phyloP scores from a whole-genome alignment of 179 eudicot genomes.

The Amaranthus tricolor region DNA sequence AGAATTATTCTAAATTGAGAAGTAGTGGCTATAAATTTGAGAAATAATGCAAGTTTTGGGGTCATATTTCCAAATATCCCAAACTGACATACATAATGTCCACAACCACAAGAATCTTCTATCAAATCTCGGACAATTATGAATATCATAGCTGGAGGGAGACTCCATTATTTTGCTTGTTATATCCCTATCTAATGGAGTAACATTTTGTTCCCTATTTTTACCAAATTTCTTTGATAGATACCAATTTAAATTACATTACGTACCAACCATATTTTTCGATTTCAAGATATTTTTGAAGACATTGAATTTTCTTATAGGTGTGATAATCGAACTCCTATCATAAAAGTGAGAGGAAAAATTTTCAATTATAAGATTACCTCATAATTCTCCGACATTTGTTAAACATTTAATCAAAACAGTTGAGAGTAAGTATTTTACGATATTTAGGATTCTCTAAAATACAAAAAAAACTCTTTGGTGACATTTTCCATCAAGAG shows the following conservation, averaged over 20 bases:
- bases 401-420: too few relatives aligned
- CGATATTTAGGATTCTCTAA: too few relatives aligned
- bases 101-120: slow-evolving; percentile 50
- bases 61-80: slow-evolving; percentile 11
- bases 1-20: slow-evolving; percentile 6
- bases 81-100: slow-evolving; percentile 31
- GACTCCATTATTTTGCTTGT: slow-evolving; percentile 26
- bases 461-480: too few relatives aligned
- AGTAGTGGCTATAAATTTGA: slow-evolving; percentile 18
- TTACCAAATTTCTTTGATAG: slow-evolving; percentile 8
- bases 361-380: neutral
- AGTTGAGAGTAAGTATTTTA: too few relatives aligned
- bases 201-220: slow-evolving; percentile 18
- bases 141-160: slow-evolving; percentile 33
- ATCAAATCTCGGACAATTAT: slow-evolving; percentile 34
- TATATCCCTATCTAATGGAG: slow-evolving; percentile 23
- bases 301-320: neutral
- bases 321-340: too few relatives aligned
- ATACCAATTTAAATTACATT: slow-evolving; percentile 11
- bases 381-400: too few relatives aligned
- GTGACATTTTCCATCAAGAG: too few relatives aligned
- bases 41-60: slow-evolving; percentile 10
- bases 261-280: slow-evolving; percentile 17
- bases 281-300: neutral
- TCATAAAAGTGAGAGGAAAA: neutral